These are phyloP conservation scores for Macrocystidia cucumis DNA, from an alignment of 1,284 basidiomycete species.

Conservation along the genomic window DNA sequence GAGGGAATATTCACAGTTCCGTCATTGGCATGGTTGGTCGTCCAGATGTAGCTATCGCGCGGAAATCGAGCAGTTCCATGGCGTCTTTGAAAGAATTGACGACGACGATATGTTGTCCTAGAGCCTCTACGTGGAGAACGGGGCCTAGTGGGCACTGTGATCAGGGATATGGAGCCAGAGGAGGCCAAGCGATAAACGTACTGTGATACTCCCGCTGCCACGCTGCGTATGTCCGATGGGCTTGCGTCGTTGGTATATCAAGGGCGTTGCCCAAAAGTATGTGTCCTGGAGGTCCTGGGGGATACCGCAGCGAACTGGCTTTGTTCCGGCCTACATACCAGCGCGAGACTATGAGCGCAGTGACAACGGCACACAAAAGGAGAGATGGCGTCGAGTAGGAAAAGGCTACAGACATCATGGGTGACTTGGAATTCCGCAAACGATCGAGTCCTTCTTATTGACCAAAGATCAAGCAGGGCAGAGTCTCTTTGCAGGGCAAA, in stretches of 20 bases:
- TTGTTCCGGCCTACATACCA: no score
- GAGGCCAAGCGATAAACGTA: neutral
- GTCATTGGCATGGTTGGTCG: slow-evolving; percentile 13
- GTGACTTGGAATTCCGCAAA: no score
- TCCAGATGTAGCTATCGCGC: slow-evolving; percentile 15
- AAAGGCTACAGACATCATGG: no score
- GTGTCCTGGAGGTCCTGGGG: slow-evolving; percentile 5
- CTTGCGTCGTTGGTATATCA: slow-evolving; percentile 4
- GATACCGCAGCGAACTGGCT: no score
- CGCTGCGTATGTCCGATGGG: slow-evolving; percentile 3
- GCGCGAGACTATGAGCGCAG: no score
- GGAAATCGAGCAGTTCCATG: slow-evolving; percentile 15
- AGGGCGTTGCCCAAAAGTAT: slow-evolving; percentile 6
- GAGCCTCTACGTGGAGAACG: slow-evolving; percentile 13
- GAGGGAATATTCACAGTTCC: slow-evolving; percentile 8
- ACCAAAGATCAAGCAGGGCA: no score
- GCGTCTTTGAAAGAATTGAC: slow-evolving; percentile 15
- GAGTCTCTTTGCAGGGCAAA: no score
- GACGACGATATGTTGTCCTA: slow-evolving; percentile 14
- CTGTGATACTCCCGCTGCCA: slow-evolving; percentile 6
- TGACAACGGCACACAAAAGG: no score
- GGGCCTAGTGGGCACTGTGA: slow-evolving; percentile 9
- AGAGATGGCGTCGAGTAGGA: no score
- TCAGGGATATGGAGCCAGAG: neutral
- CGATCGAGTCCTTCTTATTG: no score